phyloP scores from a whole-genome alignment of 169 alveolate species.

The Theileria parva region DNA sequence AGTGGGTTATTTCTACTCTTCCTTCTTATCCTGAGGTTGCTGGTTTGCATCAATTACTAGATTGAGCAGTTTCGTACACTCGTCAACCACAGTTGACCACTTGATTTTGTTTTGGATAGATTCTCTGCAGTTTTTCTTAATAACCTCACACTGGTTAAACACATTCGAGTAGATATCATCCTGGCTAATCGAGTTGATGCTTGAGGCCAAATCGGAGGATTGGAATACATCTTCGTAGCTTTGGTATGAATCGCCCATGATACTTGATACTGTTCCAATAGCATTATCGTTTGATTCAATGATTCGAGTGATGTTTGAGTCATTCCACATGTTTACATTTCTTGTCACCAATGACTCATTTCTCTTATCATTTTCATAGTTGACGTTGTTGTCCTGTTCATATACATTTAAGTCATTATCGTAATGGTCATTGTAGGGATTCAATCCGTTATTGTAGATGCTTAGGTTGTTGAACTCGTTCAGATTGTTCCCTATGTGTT shows the following conservation, averaged over 20 bases:
- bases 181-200: constrained; percentile 9
- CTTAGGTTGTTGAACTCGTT: not conserved
- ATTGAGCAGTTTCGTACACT: constrained; percentile 40
- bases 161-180: constrained; percentile 42
- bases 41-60: constrained; percentile 23
- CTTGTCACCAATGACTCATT: constrained; percentile 4
- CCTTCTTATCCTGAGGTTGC: not conserved
- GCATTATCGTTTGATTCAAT: not conserved
- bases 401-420: not conserved
- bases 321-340: constrained; percentile 19
- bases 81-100: constrained; percentile 27
- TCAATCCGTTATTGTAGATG: constrained; percentile 1
- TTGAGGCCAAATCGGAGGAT: constrained; percentile 3
- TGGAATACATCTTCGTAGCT: constrained; percentile 12
- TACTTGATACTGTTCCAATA: not conserved
- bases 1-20: not conserved
- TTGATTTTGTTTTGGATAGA: constrained; percentile 12
- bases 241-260: constrained; percentile 1
- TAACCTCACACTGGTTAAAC: constrained; percentile 49
- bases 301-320: not conserved
- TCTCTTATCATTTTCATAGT: constrained; percentile 8
- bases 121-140: constrained; percentile 32
- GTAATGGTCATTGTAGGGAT: not conserved
- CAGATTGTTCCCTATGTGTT: not conserved
- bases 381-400: not conserved